A percentile compares a stretch with the other conserved stretches of the same genome.
phyloP scores from a whole-genome alignment of 441 rosid species.

The Bocquillonia castaneifolia region DNA sequence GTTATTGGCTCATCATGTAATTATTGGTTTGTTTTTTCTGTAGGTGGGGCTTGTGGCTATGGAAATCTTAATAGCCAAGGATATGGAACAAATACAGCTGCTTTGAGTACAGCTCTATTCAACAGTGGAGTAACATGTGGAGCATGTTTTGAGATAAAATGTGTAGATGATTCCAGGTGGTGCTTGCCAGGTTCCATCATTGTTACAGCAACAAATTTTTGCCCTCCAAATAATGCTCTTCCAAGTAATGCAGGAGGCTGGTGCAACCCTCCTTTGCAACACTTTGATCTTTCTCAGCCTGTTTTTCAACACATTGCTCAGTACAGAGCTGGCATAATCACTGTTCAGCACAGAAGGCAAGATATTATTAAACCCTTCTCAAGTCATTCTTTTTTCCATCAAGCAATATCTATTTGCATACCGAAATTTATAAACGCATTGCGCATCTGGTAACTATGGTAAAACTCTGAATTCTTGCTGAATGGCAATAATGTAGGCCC shows the following conservation, averaged over 20 bases:
- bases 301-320: slow-evolving; percentile 45
- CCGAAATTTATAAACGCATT: too few species aligned
- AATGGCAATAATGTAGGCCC: too few species aligned
- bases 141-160: slow-evolving; percentile 64
- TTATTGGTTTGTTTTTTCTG: background rate
- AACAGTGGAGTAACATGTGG: slow-evolving; percentile 61
- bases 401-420: too few species aligned
- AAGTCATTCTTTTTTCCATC: background rate
- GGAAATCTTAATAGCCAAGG: slow-evolving; percentile 66
- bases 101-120: slow-evolving; percentile 68
- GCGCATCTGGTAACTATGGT: too few species aligned
- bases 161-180: slow-evolving; percentile 56
- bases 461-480: too few species aligned
- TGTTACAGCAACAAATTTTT: slow-evolving; percentile 49
- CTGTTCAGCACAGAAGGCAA: slow-evolving; percentile 44
- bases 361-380: background rate
- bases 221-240: slow-evolving; percentile 45
- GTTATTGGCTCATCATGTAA: background rate
- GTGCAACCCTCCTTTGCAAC: slow-evolving; percentile 44
- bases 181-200: slow-evolving; percentile 52
- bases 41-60: slow-evolving; percentile 77
- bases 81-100: slow-evolving; percentile 63
- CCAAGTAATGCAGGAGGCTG: slow-evolving; percentile 43
- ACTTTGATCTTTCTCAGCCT: slow-evolving; percentile 50
- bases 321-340: slow-evolving; percentile 45